Percentiles rank a stretch among this genome's conserved stretches.
Conservation (phyloP, 768 basidiomycete species). For the Agrocybe pediades region DNA sequence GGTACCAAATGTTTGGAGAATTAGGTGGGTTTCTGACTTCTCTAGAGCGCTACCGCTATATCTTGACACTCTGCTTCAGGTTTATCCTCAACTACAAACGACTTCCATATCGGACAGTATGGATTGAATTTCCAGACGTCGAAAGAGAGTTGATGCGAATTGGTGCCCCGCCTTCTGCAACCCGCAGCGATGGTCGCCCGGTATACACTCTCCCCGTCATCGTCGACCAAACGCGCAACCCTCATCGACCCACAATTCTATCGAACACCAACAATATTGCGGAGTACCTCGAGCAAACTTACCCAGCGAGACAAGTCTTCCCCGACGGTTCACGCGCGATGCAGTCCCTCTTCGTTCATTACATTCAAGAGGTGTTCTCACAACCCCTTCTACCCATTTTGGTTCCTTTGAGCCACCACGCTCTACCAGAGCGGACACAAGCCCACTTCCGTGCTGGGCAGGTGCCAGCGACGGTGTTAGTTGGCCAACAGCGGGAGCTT, state of each 20-base stretch:
- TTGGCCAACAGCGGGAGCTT: constrained; percentile 55
- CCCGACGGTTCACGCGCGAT: constrained; percentile 71
- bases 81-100: constrained; percentile 80
- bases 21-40: constrained; percentile 43
- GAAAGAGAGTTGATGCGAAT: constrained; percentile 60
- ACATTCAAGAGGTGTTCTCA: constrained; percentile 64
- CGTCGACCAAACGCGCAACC: constrained; percentile 54
- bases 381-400: constrained; percentile 71
- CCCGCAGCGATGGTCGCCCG: constrained; percentile 56
- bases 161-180: constrained; percentile 57
- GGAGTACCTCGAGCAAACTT: constrained; percentile 70
- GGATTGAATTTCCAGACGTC: constrained; percentile 72
- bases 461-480: constrained; percentile 18
- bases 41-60: not conserved
- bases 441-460: constrained; percentile 42
- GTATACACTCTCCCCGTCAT: constrained; percentile 74
- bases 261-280: constrained; percentile 65
- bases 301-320: constrained; percentile 70
- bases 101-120: constrained; percentile 66
- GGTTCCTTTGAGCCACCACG: constrained; percentile 67
- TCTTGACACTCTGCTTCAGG: constrained; percentile 31
- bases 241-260: constrained; percentile 48
- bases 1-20: constrained; percentile 77
- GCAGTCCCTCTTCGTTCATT: constrained; percentile 70
- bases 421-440: constrained; percentile 57